Conservation (phyloP, 2,329 filamentous ascomycete species). For the Apiospora rasikravindrae region DNA sequence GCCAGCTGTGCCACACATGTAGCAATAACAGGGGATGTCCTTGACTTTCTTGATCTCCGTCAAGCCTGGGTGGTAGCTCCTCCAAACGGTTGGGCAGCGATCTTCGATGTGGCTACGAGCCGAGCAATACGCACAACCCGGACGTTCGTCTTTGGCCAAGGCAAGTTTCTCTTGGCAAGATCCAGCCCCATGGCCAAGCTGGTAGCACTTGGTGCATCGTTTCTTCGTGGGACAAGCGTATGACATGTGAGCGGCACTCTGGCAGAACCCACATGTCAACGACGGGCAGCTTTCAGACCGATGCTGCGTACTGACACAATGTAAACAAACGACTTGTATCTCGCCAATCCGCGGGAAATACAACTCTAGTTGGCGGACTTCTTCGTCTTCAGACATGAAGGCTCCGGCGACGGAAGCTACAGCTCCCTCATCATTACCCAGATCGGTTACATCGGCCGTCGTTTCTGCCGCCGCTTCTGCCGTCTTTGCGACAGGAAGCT, state of each 20-base stretch:
- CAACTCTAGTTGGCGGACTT: conserved; percentile 45
- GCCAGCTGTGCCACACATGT: conserved; percentile 56
- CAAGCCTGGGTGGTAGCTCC: conserved; percentile 53
- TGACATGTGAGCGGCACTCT: conserved; percentile 50
- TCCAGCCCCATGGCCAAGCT: conserved; percentile 61
- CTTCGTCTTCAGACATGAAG: conserved; percentile 32
- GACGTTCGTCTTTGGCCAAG: conserved; percentile 55
- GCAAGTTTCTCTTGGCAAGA: conserved; percentile 63
- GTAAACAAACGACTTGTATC: conserved; percentile 53
- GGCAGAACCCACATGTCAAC: conserved; percentile 55
- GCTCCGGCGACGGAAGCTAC: neutral
- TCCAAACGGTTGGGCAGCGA: conserved; percentile 66
- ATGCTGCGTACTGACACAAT: conserved; percentile 58
- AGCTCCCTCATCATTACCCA: neutral
- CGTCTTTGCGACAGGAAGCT: neutral
- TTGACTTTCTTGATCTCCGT: conserved; percentile 53
- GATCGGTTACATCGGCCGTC: neutral
- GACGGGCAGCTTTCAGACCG: conserved; percentile 49
- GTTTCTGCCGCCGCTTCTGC: neutral
- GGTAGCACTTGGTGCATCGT: conserved; percentile 64
- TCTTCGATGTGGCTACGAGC: conserved; percentile 61
- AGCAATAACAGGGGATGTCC: conserved; percentile 58
- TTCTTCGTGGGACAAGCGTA: conserved; percentile 55
- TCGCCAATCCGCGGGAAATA: conserved; percentile 59
- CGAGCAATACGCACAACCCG: conserved; percentile 66